A percentile compares a stretch with the other conserved stretches of the same genome.
phyloP scores from a whole-genome alignment of 306 rosid species.

The Vigna mungo region DNA sequence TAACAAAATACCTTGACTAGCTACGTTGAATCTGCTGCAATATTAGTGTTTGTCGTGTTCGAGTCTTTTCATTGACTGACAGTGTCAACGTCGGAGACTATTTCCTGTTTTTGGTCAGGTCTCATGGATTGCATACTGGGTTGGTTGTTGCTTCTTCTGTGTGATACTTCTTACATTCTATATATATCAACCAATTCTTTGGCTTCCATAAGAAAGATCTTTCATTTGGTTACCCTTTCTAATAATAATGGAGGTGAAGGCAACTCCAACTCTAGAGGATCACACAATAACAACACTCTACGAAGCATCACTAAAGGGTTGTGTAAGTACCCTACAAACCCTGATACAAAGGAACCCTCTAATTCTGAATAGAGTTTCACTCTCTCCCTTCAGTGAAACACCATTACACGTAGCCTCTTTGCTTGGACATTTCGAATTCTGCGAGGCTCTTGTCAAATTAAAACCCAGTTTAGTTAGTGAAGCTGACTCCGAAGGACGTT shows the following conservation, averaged over 20 bases:
- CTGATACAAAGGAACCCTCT: constrained; percentile 25
- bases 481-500: constrained; percentile 32
- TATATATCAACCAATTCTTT: neutral
- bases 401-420: constrained; percentile 40
- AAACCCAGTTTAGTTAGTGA: constrained; percentile 19
- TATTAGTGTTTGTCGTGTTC: neutral
- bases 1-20: neutral
- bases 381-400: constrained; percentile 30
- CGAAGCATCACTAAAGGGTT: constrained; percentile 10
- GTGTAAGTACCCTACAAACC: constrained; percentile 20
- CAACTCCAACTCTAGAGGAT: neutral
- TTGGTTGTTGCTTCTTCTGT: neutral
- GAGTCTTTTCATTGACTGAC: neutral
- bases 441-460: neutral
- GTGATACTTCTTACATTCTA: neutral
- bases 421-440: constrained; percentile 9
- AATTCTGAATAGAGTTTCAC: constrained; percentile 33
- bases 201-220: neutral
- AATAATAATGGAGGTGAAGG: constrained; percentile 9
- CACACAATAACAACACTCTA: neutral
- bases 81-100: neutral
- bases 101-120: neutral
- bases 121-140: neutral
- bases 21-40: neutral
- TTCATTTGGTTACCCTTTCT: neutral